phyloP scores from a whole-genome alignment of 2,329 filamentous ascomycete species.

The Tolypocladium endophyticum region DNA sequence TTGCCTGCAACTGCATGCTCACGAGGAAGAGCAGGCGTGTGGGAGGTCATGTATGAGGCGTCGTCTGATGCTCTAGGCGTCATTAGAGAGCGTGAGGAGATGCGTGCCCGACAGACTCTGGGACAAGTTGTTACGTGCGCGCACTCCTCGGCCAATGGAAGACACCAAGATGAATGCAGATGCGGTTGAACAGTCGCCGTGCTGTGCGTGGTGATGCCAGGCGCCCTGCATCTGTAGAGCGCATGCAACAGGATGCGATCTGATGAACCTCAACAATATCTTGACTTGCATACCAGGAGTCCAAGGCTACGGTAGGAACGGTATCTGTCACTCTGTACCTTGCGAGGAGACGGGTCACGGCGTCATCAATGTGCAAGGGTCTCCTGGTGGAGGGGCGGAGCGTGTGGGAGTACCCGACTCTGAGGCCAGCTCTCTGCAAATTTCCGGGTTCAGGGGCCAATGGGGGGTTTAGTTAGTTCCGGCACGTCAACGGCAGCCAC shows the following conservation, averaged over 20 bases:
- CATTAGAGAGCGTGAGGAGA: not conserved
- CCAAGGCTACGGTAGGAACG: not conserved
- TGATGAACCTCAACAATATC: not conserved
- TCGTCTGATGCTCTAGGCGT: not conserved
- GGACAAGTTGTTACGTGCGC: not conserved
- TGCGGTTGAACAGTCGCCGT: not conserved
- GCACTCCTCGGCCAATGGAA: not conserved
- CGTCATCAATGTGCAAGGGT: not conserved
- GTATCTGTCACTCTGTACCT: no score
- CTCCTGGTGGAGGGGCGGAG: not conserved
- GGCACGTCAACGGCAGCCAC: not conserved
- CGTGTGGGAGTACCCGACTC: not conserved
- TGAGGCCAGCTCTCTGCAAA: not conserved
- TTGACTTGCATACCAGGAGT: not conserved
- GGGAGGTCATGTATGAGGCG: not conserved
- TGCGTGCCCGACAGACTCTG: not conserved
- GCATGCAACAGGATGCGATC: not conserved
- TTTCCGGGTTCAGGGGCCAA: not conserved
- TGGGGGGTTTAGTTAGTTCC: not conserved
- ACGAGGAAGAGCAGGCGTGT: not conserved
- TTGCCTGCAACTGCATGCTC: not conserved
- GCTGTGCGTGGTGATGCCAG: not conserved
- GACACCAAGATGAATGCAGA: slow-evolving; percentile 20
- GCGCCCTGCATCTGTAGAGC: not conserved
- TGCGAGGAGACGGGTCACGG: no score